Evolutionary conservation across 495 filamentous ascomycete genomes (phyloP).

Genomic region (Penicillium pancosmium): DNA sequence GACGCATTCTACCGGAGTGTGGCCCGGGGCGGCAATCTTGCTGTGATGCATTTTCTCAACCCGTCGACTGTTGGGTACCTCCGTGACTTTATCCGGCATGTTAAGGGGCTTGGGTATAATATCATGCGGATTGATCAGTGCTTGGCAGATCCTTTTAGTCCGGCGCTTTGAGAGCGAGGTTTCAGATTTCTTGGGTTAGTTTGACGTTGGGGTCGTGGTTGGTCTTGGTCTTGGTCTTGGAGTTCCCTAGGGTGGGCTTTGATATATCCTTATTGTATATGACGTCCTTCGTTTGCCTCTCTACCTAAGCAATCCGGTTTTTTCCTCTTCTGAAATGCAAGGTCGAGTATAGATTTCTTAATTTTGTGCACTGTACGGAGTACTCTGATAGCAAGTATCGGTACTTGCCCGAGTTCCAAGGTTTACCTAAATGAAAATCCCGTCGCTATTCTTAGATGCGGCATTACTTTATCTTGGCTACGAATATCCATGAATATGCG

Average conservation of each 20-base stretch:
- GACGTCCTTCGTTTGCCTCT: background rate
- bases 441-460: no score
- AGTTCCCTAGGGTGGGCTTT: background rate
- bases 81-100: conserved; percentile 67
- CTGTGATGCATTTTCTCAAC: conserved; percentile 78
- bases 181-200: background rate
- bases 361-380: no score
- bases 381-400: no score
- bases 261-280: conserved; percentile 11
- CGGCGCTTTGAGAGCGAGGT: conserved; percentile 43
- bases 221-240: background rate
- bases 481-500: no score
- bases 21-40: conserved; percentile 66
- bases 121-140: conserved; percentile 83
- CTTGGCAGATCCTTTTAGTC: conserved; percentile 69
- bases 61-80: conserved; percentile 69
- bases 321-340: no score
- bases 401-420: no score
- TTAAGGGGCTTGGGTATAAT: conserved; percentile 65
- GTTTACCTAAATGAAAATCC: no score
- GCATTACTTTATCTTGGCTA: no score
- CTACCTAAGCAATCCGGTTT: no score
- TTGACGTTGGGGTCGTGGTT: background rate
- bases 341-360: no score
- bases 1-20: conserved; percentile 74